Percentiles rank a stretch among this genome's conserved stretches.
phyloP scores from a whole-genome alignment of 441 rosid genomes.

The Erysimum pusillum region DNA sequence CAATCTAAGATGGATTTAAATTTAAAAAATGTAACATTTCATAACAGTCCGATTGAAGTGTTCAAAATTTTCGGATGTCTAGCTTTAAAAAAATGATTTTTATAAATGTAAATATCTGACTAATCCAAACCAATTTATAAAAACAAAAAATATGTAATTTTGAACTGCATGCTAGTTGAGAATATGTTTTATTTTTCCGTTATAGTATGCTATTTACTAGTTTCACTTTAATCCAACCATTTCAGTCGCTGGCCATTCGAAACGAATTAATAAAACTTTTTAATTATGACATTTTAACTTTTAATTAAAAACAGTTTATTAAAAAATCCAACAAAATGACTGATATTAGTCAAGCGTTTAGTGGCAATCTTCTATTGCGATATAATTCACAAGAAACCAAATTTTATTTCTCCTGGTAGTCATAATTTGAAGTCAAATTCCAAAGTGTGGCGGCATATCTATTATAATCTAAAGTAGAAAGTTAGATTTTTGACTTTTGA shows the following conservation, averaged over 20 bases:
- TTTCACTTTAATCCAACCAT: background rate
- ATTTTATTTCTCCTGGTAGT: background rate
- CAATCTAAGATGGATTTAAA: background rate
- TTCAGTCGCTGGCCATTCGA: background rate
- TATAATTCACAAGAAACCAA: conserved; percentile 21
- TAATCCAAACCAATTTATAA: background rate
- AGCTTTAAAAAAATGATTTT: background rate
- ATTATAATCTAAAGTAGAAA: conserved; percentile 20
- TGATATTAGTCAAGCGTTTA: conserved; percentile 4
- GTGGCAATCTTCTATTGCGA: background rate
- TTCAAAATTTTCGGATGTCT: background rate
- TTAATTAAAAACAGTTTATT: background rate
- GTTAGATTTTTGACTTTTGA: conserved; percentile 20
- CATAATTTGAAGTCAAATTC: conserved; percentile 42
- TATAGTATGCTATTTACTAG: background rate
- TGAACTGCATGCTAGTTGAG: background rate
- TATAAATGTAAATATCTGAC: background rate
- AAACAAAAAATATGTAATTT: background rate
- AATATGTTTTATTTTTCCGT: background rate
- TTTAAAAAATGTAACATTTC: background rate
- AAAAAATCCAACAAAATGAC: background rate
- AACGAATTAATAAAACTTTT: background rate
- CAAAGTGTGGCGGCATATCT: conserved; percentile 23
- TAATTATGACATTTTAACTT: background rate
- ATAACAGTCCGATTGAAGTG: background rate